A percentile compares a stretch with the other conserved stretches of the same genome.
phyloP scores from a whole-genome alignment of 176 grass and related monocot species.

The Oryza meyeriana region DNA sequence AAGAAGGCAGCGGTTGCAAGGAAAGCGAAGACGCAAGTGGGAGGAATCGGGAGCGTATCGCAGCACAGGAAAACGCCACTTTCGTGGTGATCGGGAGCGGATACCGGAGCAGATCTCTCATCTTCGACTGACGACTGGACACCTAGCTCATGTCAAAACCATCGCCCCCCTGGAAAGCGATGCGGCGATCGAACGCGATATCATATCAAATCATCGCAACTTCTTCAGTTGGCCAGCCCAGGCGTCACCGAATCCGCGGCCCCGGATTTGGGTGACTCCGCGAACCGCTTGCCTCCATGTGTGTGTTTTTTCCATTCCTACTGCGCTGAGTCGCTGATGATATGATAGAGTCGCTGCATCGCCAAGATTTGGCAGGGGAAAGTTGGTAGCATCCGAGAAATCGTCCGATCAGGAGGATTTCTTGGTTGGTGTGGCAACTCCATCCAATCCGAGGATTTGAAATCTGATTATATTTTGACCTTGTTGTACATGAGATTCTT shows the following conservation, averaged over 20 bases:
- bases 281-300: too few relatives aligned
- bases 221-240: not conserved
- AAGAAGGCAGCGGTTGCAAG: too few relatives aligned
- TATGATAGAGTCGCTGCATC: not conserved
- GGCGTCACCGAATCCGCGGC: not conserved
- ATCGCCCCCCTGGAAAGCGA: not conserved
- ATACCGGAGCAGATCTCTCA: not conserved
- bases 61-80: conserved; percentile 1
- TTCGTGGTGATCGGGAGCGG: not conserved
- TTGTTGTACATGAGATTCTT: too few relatives aligned
- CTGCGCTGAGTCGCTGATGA: too few relatives aligned
- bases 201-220: not conserved
- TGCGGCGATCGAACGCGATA: not conserved
- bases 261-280: not conserved
- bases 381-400: not conserved
- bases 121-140: not conserved
- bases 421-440: not conserved
- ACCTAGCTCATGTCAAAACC: not conserved
- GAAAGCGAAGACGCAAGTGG: not conserved
- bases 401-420: not conserved
- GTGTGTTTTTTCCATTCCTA: too few relatives aligned
- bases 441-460: not conserved
- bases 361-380: not conserved
- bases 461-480: too few relatives aligned
- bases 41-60: not conserved